Evolutionary conservation across 768 basidiomycete species (phyloP), one percentile per base, ranked within the genome.

Genomic region (Suillus bovinus): DNA sequence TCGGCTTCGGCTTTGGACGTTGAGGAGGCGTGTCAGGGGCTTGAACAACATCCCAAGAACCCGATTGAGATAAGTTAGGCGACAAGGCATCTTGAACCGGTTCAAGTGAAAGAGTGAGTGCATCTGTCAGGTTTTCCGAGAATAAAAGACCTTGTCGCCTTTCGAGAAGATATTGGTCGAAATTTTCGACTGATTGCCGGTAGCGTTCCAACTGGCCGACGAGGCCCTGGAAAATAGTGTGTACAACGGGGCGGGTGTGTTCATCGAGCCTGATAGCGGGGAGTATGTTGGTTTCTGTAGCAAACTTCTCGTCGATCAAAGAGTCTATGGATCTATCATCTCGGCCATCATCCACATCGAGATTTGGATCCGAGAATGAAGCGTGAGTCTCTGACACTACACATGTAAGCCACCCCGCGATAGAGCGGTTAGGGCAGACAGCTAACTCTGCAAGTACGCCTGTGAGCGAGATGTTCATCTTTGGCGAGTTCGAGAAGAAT

Each of bases 111-210:
- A 94, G 78, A 50, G 82, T 89, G 62, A 98, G 79, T 4, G 96
- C 96, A 68, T 98, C 96, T 8, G 88, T 91, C 39, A 97, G 78
- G 71, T 95, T 95, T 76, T 97, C 95, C 4, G 90, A 90, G 74
- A 96, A 97, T 20, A 96, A 76, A 10, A 99, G 80, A 2, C 95
- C 96, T 70, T 90, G 90, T 20, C 96, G 84, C 39, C 96, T 84
- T 75, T 99, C 93, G 2, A 86, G 73, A 3, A 99, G 84, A 69
- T 86, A 92, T 70, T 83, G 84, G 77, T 98, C 94, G 70, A 98
- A 97, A 52, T 88, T 78, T 24, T 88, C 82, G 33, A 96, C 87
- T 22, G 82, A 72, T 44, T 83, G 79, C 8, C 94, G 88, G 76
- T 95, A 95, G 50, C 84, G 81, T 68, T 94, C 90, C 10, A 98